These are phyloP conservation scores for Alternaria brassicae DNA, from an alignment of 2,329 filamentous ascomycete species.

Conservation along the genomic window DNA sequence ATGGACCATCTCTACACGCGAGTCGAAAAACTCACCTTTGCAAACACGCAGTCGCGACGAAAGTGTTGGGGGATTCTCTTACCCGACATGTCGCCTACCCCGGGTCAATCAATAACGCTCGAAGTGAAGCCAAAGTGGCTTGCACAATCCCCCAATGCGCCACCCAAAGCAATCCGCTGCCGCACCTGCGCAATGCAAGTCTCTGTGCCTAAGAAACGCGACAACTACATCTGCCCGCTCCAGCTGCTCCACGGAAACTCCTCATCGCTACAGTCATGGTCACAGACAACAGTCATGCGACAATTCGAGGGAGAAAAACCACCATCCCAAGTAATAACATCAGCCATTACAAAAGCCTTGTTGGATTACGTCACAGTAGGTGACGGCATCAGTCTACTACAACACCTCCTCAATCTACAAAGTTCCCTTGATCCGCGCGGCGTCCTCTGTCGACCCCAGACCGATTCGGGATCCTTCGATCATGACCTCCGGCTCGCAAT, in stretches of 20 bases:
- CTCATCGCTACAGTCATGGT: constrained; percentile 21
- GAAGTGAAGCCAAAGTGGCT: constrained; percentile 61
- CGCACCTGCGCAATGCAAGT: constrained; percentile 57
- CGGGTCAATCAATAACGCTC: constrained; percentile 36
- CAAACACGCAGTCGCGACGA: not conserved
- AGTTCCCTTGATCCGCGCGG: constrained; percentile 49
- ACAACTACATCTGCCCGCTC: constrained; percentile 51
- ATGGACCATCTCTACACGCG: constrained; percentile 19
- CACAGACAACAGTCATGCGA: constrained; percentile 22
- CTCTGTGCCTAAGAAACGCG: constrained; percentile 30
- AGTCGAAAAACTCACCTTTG: constrained; percentile 15
- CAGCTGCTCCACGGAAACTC: constrained; percentile 45
- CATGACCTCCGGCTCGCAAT: constrained; percentile 49
- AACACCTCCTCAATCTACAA: constrained; percentile 49
- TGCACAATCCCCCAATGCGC: constrained; percentile 55
- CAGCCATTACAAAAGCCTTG: constrained; percentile 21
- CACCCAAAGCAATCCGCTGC: constrained; percentile 50
- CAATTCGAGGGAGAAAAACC: constrained; percentile 8
- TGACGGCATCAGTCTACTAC: constrained; percentile 47
- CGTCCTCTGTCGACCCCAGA: constrained; percentile 12
- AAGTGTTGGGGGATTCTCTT: constrained; percentile 37
- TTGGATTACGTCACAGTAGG: constrained; percentile 37
- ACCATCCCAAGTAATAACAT: not conserved
- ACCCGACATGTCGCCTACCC: constrained; percentile 38
- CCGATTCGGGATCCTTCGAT: constrained; percentile 10